Conservation (phyloP, 2,329 filamentous ascomycete genomes). For the Pezicula rhizophila region DNA sequence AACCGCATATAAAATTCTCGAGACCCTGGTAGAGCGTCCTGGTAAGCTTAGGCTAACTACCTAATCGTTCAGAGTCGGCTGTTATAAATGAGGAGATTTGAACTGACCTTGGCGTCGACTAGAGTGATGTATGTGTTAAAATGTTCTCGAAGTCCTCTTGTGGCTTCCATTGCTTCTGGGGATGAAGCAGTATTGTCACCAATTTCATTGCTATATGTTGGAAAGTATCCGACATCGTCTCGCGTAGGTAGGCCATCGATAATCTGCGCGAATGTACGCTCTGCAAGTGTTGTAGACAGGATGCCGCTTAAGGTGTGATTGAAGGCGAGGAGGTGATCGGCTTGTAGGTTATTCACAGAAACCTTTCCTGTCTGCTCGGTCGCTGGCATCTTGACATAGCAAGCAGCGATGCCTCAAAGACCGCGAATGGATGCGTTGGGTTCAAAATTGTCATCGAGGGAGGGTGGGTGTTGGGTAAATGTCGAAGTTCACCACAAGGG, state of each 20-base stretch:
- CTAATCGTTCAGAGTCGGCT: neutral
- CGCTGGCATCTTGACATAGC: too few species aligned
- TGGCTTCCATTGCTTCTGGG: constrained; percentile 3
- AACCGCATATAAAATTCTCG: constrained; percentile 12
- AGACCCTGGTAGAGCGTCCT: constrained; percentile 8
- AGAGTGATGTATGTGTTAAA: neutral
- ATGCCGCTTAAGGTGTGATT: constrained; percentile 3
- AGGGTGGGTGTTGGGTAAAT: too few species aligned
- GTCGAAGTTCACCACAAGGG: too few species aligned
- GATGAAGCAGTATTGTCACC: constrained; percentile 4
- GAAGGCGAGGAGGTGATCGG: constrained; percentile 4
- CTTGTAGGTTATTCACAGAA: constrained; percentile 11
- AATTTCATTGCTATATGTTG: constrained; percentile 7
- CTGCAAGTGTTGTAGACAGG: constrained; percentile 9
- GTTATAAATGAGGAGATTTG: neutral
- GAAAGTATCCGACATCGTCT: constrained; percentile 8
- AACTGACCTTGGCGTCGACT: constrained; percentile 3
- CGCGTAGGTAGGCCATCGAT: constrained; percentile 14
- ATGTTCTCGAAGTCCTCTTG: neutral
- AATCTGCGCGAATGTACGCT: constrained; percentile 15
- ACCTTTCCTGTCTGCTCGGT: constrained; percentile 2
- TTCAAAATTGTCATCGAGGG: too few species aligned
- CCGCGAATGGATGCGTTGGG: too few species aligned
- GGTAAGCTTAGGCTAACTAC: constrained; percentile 9
- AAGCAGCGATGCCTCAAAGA: too few species aligned